These are phyloP conservation scores for Aspergillus olivimuriae DNA, from an alignment of 495 filamentous ascomycete genomes.

Conservation along the genomic window DNA sequence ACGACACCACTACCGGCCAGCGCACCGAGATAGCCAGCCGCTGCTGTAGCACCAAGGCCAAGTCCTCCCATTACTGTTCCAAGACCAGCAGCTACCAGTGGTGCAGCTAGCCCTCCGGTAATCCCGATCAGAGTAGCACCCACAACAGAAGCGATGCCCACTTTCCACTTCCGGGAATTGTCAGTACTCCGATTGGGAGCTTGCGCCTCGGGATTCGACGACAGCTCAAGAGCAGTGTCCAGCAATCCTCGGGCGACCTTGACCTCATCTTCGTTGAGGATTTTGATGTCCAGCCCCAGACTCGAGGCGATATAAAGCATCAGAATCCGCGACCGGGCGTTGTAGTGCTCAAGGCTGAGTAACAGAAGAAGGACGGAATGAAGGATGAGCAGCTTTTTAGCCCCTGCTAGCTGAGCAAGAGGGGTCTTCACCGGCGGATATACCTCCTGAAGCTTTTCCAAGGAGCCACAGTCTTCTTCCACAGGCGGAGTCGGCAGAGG, in stretches of 20 bases:
- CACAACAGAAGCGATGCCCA: slow-evolving; percentile 73
- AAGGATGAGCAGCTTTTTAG: slow-evolving; percentile 42
- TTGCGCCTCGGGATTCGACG: slow-evolving; percentile 58
- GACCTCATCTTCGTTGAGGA: slow-evolving; percentile 65
- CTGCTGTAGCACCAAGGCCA: slow-evolving; percentile 71
- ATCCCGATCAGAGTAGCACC: slow-evolving; percentile 73
- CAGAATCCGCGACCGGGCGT: slow-evolving; percentile 66
- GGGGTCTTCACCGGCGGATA: slow-evolving; percentile 42
- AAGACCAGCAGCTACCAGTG: slow-evolving; percentile 74
- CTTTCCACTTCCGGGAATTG: slow-evolving; percentile 65
- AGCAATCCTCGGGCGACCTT: slow-evolving; percentile 69
- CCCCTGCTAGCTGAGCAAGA: slow-evolving; percentile 33
- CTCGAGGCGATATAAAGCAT: slow-evolving; percentile 65
- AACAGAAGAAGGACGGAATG: slow-evolving; percentile 65
- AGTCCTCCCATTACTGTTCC: slow-evolving; percentile 76
- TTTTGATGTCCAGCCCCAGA: slow-evolving; percentile 54
- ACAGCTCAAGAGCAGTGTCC: slow-evolving; percentile 63
- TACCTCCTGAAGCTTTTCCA: slow-evolving; percentile 31
- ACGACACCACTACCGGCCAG: slow-evolving; percentile 70
- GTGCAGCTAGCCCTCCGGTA: slow-evolving; percentile 74
- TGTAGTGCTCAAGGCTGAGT: slow-evolving; percentile 77
- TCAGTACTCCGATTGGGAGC: slow-evolving; percentile 64
- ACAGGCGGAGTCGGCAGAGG: slow-evolving; percentile 9
- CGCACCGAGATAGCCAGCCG: slow-evolving; percentile 71
- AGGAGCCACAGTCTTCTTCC: slow-evolving; percentile 20